Base-by-base conservation (phyloP, 169 alveolate species). In the Plasmodium adleri region DNA sequence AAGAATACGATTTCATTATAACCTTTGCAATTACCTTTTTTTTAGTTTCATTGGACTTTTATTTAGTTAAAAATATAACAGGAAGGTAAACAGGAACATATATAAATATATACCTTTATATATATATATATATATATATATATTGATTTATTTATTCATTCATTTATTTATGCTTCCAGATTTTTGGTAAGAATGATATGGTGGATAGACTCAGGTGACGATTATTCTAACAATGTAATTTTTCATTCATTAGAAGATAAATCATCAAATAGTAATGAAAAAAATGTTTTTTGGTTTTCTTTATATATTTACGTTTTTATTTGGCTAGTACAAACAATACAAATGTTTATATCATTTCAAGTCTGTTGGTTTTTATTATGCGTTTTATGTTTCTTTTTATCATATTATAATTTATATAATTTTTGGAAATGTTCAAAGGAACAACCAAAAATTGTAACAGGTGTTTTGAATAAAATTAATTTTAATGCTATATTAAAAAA, bases 151-250 rank as follows among this genome's bases (percentile, higher is more conserved):
- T 26, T 0, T 24, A 13, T 10, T 0, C 10, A 9, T 32, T 13
- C 8, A 47, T 63, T 50, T 1, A 17, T 76, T 67, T 45, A 0
- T 67, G 9, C 28, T 70, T 68, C 63, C 39, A 86, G 92, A 17
- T 72, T 86, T 67, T 54, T 86, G 32, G 92, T 86, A 52, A 86
- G 72, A 74, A 86, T 86, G 92, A 86, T 71, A 47, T 86, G 92
- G 92, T 86, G 92, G 92, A 86, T 72, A 32, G 92, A 86, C 28
- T 17, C 75, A n/a, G 60, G 50, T 15, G 78, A 56, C 3, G 92
- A 86, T 39, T 86, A 86, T 39, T 86, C 92, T n/a, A 86, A 58
- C 76, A 86, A 72, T n/a, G 63, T 86, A 8, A 63, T 86, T 86
- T 86, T 71, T 47, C 52, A 67, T 1, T 45, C 92, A 20, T 72